Evolutionary conservation across 176 grass and related monocot genomes (phyloP).

Genomic region (Cocos nucifera): DNA sequence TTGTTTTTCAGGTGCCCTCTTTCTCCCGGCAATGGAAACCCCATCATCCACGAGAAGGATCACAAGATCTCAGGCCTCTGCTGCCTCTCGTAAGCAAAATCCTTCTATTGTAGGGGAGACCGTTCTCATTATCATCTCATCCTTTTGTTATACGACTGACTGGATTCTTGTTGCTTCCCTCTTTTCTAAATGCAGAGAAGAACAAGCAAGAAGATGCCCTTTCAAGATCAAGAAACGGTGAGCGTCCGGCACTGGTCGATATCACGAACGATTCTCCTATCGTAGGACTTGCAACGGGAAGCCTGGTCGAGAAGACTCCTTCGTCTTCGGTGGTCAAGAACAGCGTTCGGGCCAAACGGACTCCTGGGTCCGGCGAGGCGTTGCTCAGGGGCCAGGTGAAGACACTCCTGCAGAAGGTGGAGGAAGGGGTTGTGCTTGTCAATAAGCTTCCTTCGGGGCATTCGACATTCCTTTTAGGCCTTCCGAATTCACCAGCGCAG

Average conservation of each 20-base stretch:
- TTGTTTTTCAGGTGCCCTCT: no score
- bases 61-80: conserved; percentile 37
- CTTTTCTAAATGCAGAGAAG: conserved; percentile 17
- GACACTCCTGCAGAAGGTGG: conserved; percentile 72
- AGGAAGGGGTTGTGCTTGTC: conserved; percentile 39
- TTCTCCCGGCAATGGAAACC: conserved; percentile 39
- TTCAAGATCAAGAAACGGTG: conserved; percentile 19
- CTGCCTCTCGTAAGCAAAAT: conserved; percentile 22
- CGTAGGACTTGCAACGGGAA: conserved; percentile 46
- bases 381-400: conserved; percentile 78
- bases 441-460: background rate
- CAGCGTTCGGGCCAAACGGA: conserved; percentile 21
- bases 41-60: conserved; percentile 40
- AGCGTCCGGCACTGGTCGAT: conserved; percentile 54
- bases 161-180: background rate
- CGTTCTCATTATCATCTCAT: no score
- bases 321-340: conserved; percentile 33
- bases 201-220: conserved; percentile 7
- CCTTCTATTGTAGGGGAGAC: background rate
- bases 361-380: conserved; percentile 67
- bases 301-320: conserved; percentile 28
- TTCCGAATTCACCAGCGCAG: conserved; percentile 40
- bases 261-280: conserved; percentile 95
- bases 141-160: no score
- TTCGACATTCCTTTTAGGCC: conserved; percentile 17